A percentile compares a stretch with the other conserved stretches of the same genome.
Evolutionary conservation across 129 eudicot genomes (phyloP).

Genomic region (Flaveria sonorensis): DNA sequence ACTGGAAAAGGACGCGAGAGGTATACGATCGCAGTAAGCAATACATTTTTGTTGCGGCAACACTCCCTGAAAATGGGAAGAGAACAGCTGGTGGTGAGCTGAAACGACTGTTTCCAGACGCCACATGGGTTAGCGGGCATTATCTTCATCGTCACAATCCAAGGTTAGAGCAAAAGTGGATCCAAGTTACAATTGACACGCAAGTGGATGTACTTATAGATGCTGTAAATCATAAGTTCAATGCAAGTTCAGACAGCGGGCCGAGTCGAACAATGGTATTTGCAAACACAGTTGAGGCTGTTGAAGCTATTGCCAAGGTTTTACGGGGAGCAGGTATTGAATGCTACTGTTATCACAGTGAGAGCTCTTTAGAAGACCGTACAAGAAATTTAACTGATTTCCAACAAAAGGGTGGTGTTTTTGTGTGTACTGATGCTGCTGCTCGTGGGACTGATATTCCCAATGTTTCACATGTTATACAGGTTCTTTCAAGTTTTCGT

Average conservation of each 20-base stretch:
- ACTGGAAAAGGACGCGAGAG: slow-evolving; percentile 84
- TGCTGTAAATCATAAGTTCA: slow-evolving; percentile 53
- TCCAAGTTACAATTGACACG: slow-evolving; percentile 76
- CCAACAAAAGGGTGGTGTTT: slow-evolving; percentile 78
- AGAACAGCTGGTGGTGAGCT: slow-evolving; percentile 88
- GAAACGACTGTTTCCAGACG: slow-evolving; percentile 86
- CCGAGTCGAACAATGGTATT: slow-evolving; percentile 80
- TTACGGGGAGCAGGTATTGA: slow-evolving; percentile 62
- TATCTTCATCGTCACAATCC: slow-evolving; percentile 95
- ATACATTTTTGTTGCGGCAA: slow-evolving; percentile 91
- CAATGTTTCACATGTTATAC: slow-evolving; percentile 91
- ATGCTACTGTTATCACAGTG: slow-evolving; percentile 76
- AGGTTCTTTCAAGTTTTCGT: slow-evolving; percentile 42
- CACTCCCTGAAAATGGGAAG: slow-evolving; percentile 95
- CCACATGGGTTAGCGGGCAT: slow-evolving; percentile 89
- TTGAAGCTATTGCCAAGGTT: slow-evolving; percentile 75
- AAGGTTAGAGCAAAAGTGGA: slow-evolving; percentile 94
- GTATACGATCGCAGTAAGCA: slow-evolving; percentile 82
- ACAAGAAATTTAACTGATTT: slow-evolving; percentile 64
- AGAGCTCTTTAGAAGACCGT: slow-evolving; percentile 72
- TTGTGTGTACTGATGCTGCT: slow-evolving; percentile 98
- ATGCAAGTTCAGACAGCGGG: slow-evolving; percentile 34
- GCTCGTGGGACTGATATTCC: slow-evolving; percentile 95
- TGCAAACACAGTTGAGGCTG: slow-evolving; percentile 97
- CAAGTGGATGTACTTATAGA: slow-evolving; percentile 83